These are phyloP conservation scores for Cardamine occulta DNA, from an alignment of 345 rosid genomes.

Conservation along the genomic window DNA sequence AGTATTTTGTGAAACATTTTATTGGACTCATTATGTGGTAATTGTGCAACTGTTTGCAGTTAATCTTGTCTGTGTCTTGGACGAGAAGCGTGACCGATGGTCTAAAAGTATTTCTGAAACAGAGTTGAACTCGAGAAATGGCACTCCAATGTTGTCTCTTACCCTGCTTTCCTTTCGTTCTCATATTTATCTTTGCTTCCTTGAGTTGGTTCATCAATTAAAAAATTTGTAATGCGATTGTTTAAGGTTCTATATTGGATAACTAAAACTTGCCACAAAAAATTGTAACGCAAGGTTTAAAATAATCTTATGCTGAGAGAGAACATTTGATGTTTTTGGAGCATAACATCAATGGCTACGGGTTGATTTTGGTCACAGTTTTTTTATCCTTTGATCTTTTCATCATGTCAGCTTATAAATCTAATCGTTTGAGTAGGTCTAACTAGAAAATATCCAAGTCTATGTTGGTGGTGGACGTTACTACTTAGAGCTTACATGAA, in stretches of 20 bases:
- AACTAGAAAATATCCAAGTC: no score
- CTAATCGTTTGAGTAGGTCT: no score
- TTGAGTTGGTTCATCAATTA: neutral
- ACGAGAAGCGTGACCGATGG: neutral
- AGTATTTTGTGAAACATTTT: neutral
- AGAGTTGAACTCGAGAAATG: neutral
- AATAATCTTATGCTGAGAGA: neutral
- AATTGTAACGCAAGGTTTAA: neutral
- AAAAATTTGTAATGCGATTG: neutral
- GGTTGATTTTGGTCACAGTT: no score
- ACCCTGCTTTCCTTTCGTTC: neutral
- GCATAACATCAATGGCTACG: neutral
- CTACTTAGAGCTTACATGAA: neutral
- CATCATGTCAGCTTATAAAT: no score
- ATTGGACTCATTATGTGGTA: neutral
- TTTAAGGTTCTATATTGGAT: conserved; percentile 4
- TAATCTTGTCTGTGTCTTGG: neutral
- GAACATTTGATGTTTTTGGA: neutral
- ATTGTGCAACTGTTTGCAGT: conserved; percentile 1
- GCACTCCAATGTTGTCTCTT: neutral
- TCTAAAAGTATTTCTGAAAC: neutral
- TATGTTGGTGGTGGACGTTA: no score
- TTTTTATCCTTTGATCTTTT: no score
- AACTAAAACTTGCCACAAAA: neutral
- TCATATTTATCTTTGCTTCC: neutral